Base-by-base conservation (phyloP, 75 land plant genomes). In the Larix kaempferi region DNA sequence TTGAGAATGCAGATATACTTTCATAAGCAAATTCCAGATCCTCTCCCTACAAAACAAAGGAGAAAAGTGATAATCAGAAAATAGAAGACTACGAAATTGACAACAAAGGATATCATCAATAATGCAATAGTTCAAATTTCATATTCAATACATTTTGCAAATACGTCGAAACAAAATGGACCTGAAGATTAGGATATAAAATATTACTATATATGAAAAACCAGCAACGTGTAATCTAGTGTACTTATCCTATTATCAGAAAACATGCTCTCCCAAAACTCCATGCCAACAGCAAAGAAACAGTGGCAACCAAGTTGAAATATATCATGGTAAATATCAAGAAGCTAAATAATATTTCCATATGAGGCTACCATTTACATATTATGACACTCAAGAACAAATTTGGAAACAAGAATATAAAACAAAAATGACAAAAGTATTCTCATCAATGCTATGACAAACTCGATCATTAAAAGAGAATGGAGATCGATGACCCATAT, bases 1-100 rank as follows among this genome's bases (percentile, higher is more conserved):
- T 85, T 61, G 95, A 90, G 80, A 98, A 98, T 58, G 99, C 98
- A 16, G 98, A 98, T 59, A 98, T 98, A 82, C 99, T 98, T 59
- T 88, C 94, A 85, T 92, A 98, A 35, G 99, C 99, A 80, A 89
- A 91, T 72, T 98, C 99, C 80, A 98, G 84, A 78, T 95, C 98
- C 77, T 95, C 98, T 59, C 99, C 99, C 99, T 96, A 79, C 21
- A 41, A 78, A 73, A 17, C 16, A 14, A 29, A 56, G 21, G 19
- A 25, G 14, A 17, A 12, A 22, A 22, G 56, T 25, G 57, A n/a
- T 73, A 73, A 67, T 67, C 8, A 17, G 2, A 39, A 67, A 2
- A 35, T 35, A 19, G 21, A 49, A 19, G 1, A 67, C 19, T 10
- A 49, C 21, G 44, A 35, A 39, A 35, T 21, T 67, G 22, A 10